Percentiles rank a stretch among this genome's conserved stretches.
phyloP scores from a whole-genome alignment of 2,329 filamentous ascomycete species.

The Botrytis hyacinthi region DNA sequence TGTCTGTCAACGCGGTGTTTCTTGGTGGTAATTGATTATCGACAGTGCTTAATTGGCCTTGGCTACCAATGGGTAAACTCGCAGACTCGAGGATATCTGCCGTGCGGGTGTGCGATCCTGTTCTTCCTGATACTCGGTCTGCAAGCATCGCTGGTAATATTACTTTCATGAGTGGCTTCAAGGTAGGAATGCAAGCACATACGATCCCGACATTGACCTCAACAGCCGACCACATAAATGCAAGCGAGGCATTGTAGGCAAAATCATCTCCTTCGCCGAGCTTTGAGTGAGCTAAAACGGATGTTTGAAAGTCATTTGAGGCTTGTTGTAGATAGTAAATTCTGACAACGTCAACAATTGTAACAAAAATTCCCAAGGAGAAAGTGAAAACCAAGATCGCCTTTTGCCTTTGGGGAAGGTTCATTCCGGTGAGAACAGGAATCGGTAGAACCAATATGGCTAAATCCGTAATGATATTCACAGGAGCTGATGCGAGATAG shows the following conservation, averaged over 20 bases:
- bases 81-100: conserved; percentile 25
- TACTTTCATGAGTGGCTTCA: conserved; percentile 76
- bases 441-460: conserved; percentile 85
- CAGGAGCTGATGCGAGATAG: conserved; percentile 73
- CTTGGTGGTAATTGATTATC: background rate
- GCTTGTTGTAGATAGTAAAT: conserved; percentile 79
- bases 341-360: conserved; percentile 81
- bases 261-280: conserved; percentile 54
- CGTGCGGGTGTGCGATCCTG: background rate
- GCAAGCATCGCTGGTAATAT: conserved; percentile 36
- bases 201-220: conserved; percentile 90
- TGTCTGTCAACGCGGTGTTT: conserved; percentile 5
- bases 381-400: conserved; percentile 85
- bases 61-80: conserved; percentile 24
- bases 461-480: conserved; percentile 90
- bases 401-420: conserved; percentile 80
- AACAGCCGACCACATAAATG: conserved; percentile 91
- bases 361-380: conserved; percentile 80
- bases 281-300: conserved; percentile 13
- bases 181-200: conserved; percentile 85
- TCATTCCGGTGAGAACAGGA: conserved; percentile 83
- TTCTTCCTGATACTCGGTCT: conserved; percentile 24
- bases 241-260: conserved; percentile 74
- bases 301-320: conserved; percentile 21
- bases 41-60: background rate